Conservation (phyloP, 805 yeast species). For the Starmerella apis region DNA sequence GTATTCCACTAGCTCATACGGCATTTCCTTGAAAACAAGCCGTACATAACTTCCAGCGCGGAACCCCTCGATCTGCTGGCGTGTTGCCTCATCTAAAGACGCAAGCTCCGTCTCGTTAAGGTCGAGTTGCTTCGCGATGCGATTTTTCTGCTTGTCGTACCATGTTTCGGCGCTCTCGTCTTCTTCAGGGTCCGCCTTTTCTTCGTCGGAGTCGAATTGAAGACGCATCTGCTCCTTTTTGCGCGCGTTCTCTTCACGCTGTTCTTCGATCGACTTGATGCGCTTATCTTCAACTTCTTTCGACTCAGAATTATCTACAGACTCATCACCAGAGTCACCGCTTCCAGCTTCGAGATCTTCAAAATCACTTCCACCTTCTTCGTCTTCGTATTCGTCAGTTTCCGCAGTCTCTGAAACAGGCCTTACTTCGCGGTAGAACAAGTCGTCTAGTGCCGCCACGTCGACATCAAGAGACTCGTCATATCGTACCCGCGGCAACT, state of each 20-base stretch:
- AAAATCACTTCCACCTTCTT: slow-evolving; percentile 30
- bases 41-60: slow-evolving; percentile 92
- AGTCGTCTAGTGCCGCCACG: slow-evolving; percentile 20
- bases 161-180: slow-evolving; percentile 87
- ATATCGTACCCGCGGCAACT: slow-evolving; percentile 25
- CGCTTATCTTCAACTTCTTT: slow-evolving; percentile 28
- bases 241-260: slow-evolving; percentile 70
- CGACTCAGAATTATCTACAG: slow-evolving; percentile 25
- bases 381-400: slow-evolving; percentile 31
- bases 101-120: slow-evolving; percentile 66
- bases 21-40: slow-evolving; percentile 67
- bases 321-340: slow-evolving; percentile 19
- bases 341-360: slow-evolving; percentile 27
- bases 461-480: slow-evolving; percentile 22
- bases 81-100: slow-evolving; percentile 61
- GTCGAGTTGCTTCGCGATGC: slow-evolving; percentile 90
- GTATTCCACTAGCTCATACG: slow-evolving; percentile 82
- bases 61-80: slow-evolving; percentile 79
- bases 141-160: slow-evolving; percentile 95
- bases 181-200: slow-evolving; percentile 63
- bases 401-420: slow-evolving; percentile 15
- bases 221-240: slow-evolving; percentile 79
- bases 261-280: slow-evolving; percentile 50
- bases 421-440: slow-evolving; percentile 30
- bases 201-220: slow-evolving; percentile 77